phyloP scores from a whole-genome alignment of 306 rosid genomes.

The Sophora flavescens region DNA sequence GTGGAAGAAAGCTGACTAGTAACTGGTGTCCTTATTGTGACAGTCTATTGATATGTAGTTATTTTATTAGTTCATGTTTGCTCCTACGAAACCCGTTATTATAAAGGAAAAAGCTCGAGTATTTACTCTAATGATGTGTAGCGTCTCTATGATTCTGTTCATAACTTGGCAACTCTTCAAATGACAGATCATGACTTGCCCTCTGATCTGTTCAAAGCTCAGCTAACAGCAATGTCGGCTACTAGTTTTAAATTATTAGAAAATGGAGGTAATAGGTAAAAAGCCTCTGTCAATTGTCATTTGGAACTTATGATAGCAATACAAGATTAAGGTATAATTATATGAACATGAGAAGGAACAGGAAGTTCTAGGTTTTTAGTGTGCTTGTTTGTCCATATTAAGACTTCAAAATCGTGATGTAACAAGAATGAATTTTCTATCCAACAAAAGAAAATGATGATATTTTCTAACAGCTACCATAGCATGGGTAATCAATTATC shows the following conservation, averaged over 20 bases:
- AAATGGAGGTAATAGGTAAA: background rate
- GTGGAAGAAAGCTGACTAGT: background rate
- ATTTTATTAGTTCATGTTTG: background rate
- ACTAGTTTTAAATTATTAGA: conserved; percentile 21
- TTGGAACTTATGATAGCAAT: conserved; percentile 4
- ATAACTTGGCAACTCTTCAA: background rate
- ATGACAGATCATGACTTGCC: background rate
- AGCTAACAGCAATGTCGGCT: background rate
- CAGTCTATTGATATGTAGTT: background rate
- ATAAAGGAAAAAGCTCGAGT: background rate
- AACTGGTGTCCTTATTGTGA: background rate
- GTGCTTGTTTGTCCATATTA: background rate
- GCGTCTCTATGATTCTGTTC: background rate
- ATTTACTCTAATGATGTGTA: too few relatives aligned
- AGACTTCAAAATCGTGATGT: conserved; percentile 20
- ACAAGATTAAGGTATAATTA: background rate
- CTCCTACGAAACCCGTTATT: background rate
- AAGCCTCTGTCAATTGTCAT: background rate
- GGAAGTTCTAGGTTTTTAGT: conserved; percentile 3
- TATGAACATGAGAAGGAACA: background rate
- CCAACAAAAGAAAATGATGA: background rate
- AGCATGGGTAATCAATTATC: background rate
- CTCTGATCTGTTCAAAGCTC: background rate
- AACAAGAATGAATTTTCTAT: background rate
- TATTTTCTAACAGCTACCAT: background rate